Percentiles rank a stretch among this genome's conserved stretches.
phyloP scores from a whole-genome alignment of 1,284 basidiomycete species.

The Apiotrichum gamsii region DNA sequence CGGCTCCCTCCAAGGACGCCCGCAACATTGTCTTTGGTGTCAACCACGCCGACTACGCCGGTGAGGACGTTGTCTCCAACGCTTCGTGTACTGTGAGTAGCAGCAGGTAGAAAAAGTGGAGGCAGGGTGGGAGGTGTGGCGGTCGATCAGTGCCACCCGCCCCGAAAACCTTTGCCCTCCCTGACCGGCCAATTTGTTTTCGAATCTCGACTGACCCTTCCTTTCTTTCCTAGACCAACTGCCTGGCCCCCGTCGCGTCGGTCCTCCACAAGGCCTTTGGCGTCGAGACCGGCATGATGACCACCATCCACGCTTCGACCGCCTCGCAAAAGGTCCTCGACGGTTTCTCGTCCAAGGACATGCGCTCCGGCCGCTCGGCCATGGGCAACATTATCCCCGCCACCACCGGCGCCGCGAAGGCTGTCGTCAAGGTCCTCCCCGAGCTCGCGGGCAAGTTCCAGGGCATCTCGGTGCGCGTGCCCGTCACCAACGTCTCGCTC shows the following conservation, averaged over 20 bases:
- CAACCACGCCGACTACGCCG: slow-evolving; percentile 41
- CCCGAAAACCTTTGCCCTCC: no score
- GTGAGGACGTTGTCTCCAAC: slow-evolving; percentile 45
- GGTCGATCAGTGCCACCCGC: no score
- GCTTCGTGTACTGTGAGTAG: slow-evolving; percentile 44
- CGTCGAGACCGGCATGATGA: slow-evolving; percentile 49
- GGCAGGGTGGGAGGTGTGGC: no score
- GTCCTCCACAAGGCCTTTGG: slow-evolving; percentile 45
- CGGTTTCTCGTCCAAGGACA: slow-evolving; percentile 46
- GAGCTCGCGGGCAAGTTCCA: slow-evolving; percentile 48
- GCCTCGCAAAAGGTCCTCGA: slow-evolving; percentile 47
- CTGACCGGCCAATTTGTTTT: no score
- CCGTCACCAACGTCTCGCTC: slow-evolving; percentile 48
- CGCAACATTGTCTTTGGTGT: slow-evolving; percentile 47
- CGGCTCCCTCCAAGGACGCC: slow-evolving; percentile 44
- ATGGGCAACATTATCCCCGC: slow-evolving; percentile 48
- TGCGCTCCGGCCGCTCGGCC: slow-evolving; percentile 42
- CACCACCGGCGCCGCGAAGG: slow-evolving; percentile 45
- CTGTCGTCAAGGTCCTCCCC: slow-evolving; percentile 47
- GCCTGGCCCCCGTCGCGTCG: slow-evolving; percentile 46
- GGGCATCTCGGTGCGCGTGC: slow-evolving; percentile 48
- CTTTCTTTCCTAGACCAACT: slow-evolving; percentile 39
- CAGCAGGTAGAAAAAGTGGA: no score
- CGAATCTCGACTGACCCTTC: no score
- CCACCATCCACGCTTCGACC: slow-evolving; percentile 49